Evolutionary conservation across 768 basidiomycete genomes (phyloP).

Genomic region (Kwoniella heveanensis): DNA sequence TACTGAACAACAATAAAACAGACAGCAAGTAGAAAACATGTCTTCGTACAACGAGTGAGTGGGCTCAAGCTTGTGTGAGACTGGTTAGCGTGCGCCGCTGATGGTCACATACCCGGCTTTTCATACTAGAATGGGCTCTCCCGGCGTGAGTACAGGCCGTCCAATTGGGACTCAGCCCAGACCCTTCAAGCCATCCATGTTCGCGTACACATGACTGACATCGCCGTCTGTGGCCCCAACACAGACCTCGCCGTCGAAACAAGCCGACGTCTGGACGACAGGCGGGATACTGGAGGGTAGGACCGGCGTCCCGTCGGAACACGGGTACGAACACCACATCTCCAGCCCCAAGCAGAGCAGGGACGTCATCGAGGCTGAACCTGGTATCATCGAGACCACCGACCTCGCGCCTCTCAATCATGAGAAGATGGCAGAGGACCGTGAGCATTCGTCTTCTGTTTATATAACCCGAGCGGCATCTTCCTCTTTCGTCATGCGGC

Average conservation of each 20-base stretch:
- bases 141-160: not conserved
- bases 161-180: too few relatives aligned
- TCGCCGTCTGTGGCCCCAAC: too few relatives aligned
- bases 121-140: not conserved
- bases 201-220: too few relatives aligned
- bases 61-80: too few relatives aligned
- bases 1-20: too few relatives aligned
- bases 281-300: constrained; percentile 18
- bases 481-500: too few relatives aligned
- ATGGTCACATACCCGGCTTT: too few relatives aligned
- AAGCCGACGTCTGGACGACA: constrained; percentile 14
- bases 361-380: constrained; percentile 29
- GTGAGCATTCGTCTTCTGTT: too few relatives aligned
- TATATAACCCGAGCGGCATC: too few relatives aligned
- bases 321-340: constrained; percentile 16
- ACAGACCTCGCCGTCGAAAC: constrained; percentile 9
- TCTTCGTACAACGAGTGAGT: not conserved
- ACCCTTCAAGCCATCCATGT: too few relatives aligned
- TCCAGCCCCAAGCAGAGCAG: constrained; percentile 8
- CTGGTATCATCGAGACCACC: constrained; percentile 37
- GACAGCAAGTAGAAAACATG: too few relatives aligned
- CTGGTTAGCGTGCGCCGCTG: too few relatives aligned
- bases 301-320: constrained; percentile 17
- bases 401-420: constrained; percentile 36
- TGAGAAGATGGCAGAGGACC: constrained; percentile 34